Evolutionary conservation across 345 rosid species (phyloP).

Genomic region (Citropsis articulata): DNA sequence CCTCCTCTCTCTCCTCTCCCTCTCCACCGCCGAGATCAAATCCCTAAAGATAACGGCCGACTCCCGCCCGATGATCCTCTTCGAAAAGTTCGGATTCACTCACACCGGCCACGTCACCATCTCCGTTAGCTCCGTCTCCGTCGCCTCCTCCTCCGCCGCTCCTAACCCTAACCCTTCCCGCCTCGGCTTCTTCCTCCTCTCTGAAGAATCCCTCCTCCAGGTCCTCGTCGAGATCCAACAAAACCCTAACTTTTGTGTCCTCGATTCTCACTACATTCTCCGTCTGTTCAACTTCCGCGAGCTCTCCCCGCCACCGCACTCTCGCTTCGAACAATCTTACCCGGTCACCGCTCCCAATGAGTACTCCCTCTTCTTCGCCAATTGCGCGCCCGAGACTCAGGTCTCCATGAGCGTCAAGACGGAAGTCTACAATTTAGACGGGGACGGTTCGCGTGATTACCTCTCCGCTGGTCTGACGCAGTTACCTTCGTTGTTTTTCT

Average conservation of each 20-base stretch:
- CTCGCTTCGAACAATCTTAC: constrained; percentile 56
- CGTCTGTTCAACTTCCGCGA: constrained; percentile 74
- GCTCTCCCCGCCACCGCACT: constrained; percentile 73
- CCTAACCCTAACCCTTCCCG: constrained; percentile 56
- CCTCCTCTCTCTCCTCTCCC: constrained; percentile 26
- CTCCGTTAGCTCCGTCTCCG: constrained; percentile 63
- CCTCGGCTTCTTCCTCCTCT: constrained; percentile 93
- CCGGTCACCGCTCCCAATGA: constrained; percentile 74
- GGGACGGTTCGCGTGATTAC: constrained; percentile 54
- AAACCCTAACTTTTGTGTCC: constrained; percentile 80
- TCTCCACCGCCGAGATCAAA: constrained; percentile 63
- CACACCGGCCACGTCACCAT: constrained; percentile 69
- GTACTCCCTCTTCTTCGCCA: constrained; percentile 86
- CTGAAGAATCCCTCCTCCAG: constrained; percentile 84
- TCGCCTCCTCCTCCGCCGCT: constrained; percentile 41
- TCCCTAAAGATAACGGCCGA: constrained; percentile 57
- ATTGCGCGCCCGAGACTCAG: constrained; percentile 73
- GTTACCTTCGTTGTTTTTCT: constrained; percentile 57
- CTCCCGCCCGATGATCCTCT: constrained; percentile 89
- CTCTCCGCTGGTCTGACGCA: constrained; percentile 81
- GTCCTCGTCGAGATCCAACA: constrained; percentile 82
- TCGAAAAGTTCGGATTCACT: constrained; percentile 95
- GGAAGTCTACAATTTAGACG: constrained; percentile 69
- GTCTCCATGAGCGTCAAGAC: constrained; percentile 82
- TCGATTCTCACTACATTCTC: constrained; percentile 57